Evolutionary conservation across 2,329 filamentous ascomycete genomes (phyloP).

Genomic region (Microcera coccophila): DNA sequence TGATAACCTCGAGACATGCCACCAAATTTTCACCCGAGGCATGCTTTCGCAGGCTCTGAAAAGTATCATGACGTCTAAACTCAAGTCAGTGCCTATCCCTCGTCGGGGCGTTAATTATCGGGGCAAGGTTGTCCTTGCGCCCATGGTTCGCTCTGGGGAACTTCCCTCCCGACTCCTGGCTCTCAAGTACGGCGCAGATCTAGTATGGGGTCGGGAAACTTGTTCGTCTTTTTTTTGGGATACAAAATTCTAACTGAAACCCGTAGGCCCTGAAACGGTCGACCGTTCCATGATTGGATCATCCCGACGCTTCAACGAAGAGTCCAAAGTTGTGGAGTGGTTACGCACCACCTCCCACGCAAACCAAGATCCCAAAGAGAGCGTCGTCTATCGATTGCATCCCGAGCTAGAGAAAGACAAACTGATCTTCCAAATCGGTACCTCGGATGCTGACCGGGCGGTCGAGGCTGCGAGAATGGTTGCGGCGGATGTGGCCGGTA

Average conservation of each 20-base stretch:
- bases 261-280: constrained; percentile 83
- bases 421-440: constrained; percentile 90
- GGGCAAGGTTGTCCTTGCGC: constrained; percentile 88
- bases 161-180: constrained; percentile 83
- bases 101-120: constrained; percentile 88
- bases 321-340: constrained; percentile 80
- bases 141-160: constrained; percentile 98
- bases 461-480: constrained; percentile 82
- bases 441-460: constrained; percentile 74
- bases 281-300: constrained; percentile 90
- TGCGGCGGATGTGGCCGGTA: constrained; percentile 82
- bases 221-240: background rate
- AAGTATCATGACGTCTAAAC: constrained; percentile 55
- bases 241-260: background rate
- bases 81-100: constrained; percentile 76
- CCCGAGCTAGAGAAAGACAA: constrained; percentile 69
- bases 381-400: constrained; percentile 79
- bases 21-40: constrained; percentile 8
- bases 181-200: constrained; percentile 90
- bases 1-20: constrained; percentile 5
- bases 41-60: constrained; percentile 37
- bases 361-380: constrained; percentile 56
- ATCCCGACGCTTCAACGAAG: constrained; percentile 69
- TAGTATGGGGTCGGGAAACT: constrained; percentile 76
- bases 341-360: constrained; percentile 70